Evolutionary conservation across 345 rosid genomes (phyloP).

Genomic region (Hypericum androsaemum): DNA sequence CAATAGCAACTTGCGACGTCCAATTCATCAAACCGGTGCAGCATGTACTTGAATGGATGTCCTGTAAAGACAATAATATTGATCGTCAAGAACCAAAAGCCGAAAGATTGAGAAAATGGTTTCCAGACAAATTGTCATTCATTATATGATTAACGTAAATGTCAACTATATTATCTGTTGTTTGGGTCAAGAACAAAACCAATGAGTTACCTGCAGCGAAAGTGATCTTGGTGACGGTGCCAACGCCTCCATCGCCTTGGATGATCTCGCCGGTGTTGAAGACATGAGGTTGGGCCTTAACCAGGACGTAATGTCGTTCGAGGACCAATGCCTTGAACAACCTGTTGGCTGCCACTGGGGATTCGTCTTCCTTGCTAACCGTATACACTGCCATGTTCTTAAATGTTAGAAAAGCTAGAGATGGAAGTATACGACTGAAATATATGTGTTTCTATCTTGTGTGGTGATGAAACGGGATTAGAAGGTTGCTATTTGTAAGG

Average conservation of each 20-base stretch:
- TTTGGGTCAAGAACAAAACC: neutral
- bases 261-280: neutral
- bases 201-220: too few relatives aligned
- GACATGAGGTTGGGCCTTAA: too few relatives aligned
- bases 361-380: too few relatives aligned
- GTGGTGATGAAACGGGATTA: too few relatives aligned
- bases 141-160: too few relatives aligned
- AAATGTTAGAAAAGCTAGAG: neutral
- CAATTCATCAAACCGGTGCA: neutral
- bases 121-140: too few relatives aligned
- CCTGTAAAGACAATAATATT: neutral
- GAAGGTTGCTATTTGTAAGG: too few relatives aligned
- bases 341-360: neutral
- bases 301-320: neutral
- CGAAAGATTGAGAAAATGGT: too few relatives aligned
- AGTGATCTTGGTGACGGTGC: neutral
- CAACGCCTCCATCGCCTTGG: conserved; percentile 2
- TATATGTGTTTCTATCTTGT: neutral
- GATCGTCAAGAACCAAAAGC: neutral
- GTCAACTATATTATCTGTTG: neutral
- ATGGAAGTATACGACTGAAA: neutral
- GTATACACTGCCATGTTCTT: neutral
- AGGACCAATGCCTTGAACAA: neutral
- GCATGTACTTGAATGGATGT: neutral
- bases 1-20: neutral